phyloP scores from a whole-genome alignment of 1,139 yeast genomes.

The Candida sp. region DNA sequence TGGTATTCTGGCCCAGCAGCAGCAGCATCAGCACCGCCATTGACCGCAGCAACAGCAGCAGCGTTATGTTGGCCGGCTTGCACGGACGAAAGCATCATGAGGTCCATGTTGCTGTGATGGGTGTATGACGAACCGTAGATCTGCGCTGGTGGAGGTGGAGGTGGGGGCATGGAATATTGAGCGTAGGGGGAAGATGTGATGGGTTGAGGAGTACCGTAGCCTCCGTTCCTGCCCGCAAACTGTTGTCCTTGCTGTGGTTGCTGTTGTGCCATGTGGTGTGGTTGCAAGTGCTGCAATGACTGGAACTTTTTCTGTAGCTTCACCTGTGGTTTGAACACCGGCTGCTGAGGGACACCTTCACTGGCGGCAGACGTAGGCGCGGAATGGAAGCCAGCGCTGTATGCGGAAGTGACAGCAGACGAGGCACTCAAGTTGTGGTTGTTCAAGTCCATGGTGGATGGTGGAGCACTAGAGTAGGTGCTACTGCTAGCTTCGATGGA shows the following conservation, averaged over 20 bases:
- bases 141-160: slow-evolving; percentile 2
- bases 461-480: background rate
- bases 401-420: background rate
- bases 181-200: slow-evolving; percentile 6
- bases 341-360: background rate
- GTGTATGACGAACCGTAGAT: slow-evolving; percentile 5
- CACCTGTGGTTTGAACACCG: slow-evolving; percentile 20
- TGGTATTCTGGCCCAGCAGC: slow-evolving; percentile 8
- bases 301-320: slow-evolving; percentile 27
- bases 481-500: slow-evolving; percentile 5
- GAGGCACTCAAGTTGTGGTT: slow-evolving; percentile 2
- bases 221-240: background rate
- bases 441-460: slow-evolving; percentile 2
- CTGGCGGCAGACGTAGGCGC: background rate
- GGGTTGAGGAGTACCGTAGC: slow-evolving; percentile 7
- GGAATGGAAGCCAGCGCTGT: background rate
- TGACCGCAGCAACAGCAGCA: background rate
- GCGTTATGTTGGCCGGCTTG: slow-evolving; percentile 1
- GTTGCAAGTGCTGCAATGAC: slow-evolving; percentile 23
- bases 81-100: slow-evolving; percentile 16
- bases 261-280: slow-evolving; percentile 5
- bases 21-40: slow-evolving; percentile 7
- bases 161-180: slow-evolving; percentile 5
- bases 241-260: background rate
- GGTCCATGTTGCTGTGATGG: slow-evolving; percentile 17